These are phyloP conservation scores for Penicillium sp. DNA, from an alignment of 2,329 filamentous ascomycete species.

Conservation along the genomic window DNA sequence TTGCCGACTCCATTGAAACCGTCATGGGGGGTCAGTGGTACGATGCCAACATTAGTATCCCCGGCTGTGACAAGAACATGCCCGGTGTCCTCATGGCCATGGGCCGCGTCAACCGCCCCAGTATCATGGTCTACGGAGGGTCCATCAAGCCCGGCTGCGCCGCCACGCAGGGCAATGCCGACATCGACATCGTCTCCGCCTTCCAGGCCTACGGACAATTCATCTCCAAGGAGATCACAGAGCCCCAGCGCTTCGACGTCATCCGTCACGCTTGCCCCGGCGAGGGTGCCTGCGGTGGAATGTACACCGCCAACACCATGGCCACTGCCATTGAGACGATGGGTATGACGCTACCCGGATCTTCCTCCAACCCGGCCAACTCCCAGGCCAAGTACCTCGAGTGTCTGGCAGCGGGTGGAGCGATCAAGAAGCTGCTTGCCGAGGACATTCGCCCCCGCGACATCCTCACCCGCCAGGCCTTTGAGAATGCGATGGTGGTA, in stretches of 20 bases:
- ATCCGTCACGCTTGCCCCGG: conserved; percentile 88
- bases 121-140: conserved; percentile 96
- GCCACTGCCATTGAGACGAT: conserved; percentile 70
- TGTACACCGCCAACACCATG: conserved; percentile 78
- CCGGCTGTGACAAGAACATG: conserved; percentile 99
- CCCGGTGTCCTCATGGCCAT: conserved; percentile 88
- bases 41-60: conserved; percentile 93
- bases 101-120: conserved; percentile 89
- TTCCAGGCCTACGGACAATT: conserved; percentile 98
- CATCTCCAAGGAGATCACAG: conserved; percentile 83
- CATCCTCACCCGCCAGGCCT: conserved; percentile 74
- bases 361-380: conserved; percentile 75
- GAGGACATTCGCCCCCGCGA: conserved; percentile 75
- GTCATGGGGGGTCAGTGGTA: conserved; percentile 99
- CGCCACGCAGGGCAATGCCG: conserved; percentile 65
- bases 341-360: conserved; percentile 77
- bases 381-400: conserved; percentile 68
- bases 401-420: conserved; percentile 67
- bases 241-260: conserved; percentile 90
- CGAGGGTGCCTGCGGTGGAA: conserved; percentile 78
- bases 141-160: conserved; percentile 91
- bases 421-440: conserved; percentile 70
- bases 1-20: conserved; percentile 97
- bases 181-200: conserved; percentile 91
- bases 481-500: conserved; percentile 81